A percentile compares a stretch with the other conserved stretches of the same genome.
These are phyloP conservation scores for Podospora pseudopauciseta DNA, from an alignment of 495 filamentous ascomycete genomes.

Conservation along the genomic window DNA sequence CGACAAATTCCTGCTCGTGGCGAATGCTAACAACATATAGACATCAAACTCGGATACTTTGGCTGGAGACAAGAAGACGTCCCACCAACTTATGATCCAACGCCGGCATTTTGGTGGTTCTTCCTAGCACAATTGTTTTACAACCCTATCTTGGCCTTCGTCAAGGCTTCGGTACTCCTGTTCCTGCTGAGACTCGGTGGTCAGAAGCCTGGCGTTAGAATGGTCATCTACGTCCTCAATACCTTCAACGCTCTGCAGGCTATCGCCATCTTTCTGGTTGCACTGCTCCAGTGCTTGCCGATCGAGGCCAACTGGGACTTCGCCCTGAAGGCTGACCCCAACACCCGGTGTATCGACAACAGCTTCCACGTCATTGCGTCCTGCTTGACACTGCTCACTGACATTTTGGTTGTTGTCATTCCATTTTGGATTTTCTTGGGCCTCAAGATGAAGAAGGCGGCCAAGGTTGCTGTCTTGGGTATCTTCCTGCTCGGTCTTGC, in stretches of 20 bases:
- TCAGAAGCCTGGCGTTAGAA: slow-evolving; percentile 38
- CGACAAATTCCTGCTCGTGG: background rate
- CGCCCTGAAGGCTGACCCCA: slow-evolving; percentile 28
- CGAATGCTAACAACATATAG: background rate
- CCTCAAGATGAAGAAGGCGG: slow-evolving; percentile 38
- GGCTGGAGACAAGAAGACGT: slow-evolving; percentile 45
- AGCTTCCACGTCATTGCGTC: slow-evolving; percentile 42
- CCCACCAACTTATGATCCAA: slow-evolving; percentile 31
- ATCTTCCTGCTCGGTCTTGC: slow-evolving; percentile 44
- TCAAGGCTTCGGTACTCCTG: slow-evolving; percentile 54
- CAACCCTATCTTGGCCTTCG: slow-evolving; percentile 54
- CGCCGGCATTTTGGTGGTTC: slow-evolving; percentile 36
- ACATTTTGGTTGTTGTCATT: slow-evolving; percentile 41
- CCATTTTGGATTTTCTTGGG: slow-evolving; percentile 46
- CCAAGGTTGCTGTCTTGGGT: slow-evolving; percentile 44
- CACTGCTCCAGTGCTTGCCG: slow-evolving; percentile 52
- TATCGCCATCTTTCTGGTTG: slow-evolving; percentile 49
- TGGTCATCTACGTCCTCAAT: slow-evolving; percentile 41
- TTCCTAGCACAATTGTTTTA: slow-evolving; percentile 54
- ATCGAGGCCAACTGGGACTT: slow-evolving; percentile 43
- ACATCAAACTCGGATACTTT: slow-evolving; percentile 35
- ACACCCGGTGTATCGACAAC: slow-evolving; percentile 39
- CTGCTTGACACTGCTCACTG: slow-evolving; percentile 44
- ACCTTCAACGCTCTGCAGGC: slow-evolving; percentile 45
- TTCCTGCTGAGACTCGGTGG: slow-evolving; percentile 47